A percentile compares a stretch with the other conserved stretches of the same genome.
phyloP scores from a whole-genome alignment of 2,329 filamentous ascomycete genomes.

The Chaetomium sp. region DNA sequence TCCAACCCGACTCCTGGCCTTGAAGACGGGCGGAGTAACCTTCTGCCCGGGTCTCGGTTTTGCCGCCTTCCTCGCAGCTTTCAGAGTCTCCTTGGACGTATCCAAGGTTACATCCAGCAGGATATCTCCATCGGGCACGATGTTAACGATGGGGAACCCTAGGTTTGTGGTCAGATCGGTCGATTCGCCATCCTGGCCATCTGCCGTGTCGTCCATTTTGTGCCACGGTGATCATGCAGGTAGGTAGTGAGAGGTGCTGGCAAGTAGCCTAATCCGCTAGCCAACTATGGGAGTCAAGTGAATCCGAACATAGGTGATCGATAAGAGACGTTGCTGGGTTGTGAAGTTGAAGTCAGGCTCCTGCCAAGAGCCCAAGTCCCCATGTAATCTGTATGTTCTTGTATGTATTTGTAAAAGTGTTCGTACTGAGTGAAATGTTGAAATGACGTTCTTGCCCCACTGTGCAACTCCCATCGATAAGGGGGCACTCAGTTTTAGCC shows the following conservation, averaged over 20 bases:
- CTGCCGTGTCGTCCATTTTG: constrained; percentile 34
- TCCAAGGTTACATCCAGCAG: constrained; percentile 68
- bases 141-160: constrained; percentile 47
- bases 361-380: background rate
- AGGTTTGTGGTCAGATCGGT: constrained; percentile 9
- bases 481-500: background rate
- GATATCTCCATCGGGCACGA: constrained; percentile 63
- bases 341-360: background rate
- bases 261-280: background rate
- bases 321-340: background rate
- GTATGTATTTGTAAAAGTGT: no score
- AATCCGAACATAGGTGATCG: background rate
- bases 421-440: background rate
- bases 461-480: no score
- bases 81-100: constrained; percentile 56
- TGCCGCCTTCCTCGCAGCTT: constrained; percentile 47
- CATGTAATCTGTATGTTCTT: no score
- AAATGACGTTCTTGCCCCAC: no score
- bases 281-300: background rate
- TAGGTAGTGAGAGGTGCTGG: background rate
- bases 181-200: constrained; percentile 28
- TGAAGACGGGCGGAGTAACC: constrained; percentile 30
- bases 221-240: constrained; percentile 10
- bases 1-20: constrained; percentile 46
- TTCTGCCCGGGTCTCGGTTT: constrained; percentile 36